Percentiles rank a stretch among this genome's conserved stretches.
phyloP scores from a whole-genome alignment of 192 early-diverging fungal species.

The Dissophora ornata region DNA sequence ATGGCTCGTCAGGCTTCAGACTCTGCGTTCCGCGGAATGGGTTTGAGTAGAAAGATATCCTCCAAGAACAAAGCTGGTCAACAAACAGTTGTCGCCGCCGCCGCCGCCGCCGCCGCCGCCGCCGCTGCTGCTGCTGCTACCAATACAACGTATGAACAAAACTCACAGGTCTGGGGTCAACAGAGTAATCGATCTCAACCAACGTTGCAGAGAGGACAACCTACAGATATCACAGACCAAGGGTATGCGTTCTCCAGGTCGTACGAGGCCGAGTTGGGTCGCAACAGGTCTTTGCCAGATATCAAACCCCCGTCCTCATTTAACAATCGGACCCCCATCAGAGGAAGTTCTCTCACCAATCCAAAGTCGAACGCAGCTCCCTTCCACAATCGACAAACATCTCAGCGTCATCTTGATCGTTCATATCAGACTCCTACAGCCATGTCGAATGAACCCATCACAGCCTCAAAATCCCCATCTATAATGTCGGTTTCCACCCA shows the following conservation, averaged over 20 bases:
- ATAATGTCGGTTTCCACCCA: not conserved
- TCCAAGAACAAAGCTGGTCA: constrained; percentile 34
- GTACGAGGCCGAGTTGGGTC: constrained; percentile 24
- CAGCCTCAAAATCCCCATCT: not conserved
- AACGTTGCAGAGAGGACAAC: constrained; percentile 4
- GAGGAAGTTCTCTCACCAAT: constrained; percentile 35
- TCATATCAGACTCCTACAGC: constrained; percentile 17
- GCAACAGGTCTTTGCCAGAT: constrained; percentile 32
- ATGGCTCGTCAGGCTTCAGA: constrained; percentile 48
- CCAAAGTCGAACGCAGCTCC: constrained; percentile 30
- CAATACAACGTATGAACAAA: constrained; percentile 4
- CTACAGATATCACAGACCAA: not conserved
- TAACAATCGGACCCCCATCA: constrained; percentile 6
- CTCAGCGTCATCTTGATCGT: constrained; percentile 10
- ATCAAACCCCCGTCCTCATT: constrained; percentile 8
- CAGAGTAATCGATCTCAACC: constrained; percentile 2
- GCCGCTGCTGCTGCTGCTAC: not conserved
- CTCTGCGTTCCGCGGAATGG: constrained; percentile 31
- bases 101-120: not conserved
- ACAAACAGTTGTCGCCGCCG: not conserved
- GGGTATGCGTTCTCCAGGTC: not conserved
- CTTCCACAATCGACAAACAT: constrained; percentile 24
- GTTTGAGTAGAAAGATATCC: constrained; percentile 26
- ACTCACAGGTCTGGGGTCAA: constrained; percentile 3
- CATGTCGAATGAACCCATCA: constrained; percentile 30